Conservation (phyloP, 2,329 filamentous ascomycete genomes). For the Diplocarpon mali region DNA sequence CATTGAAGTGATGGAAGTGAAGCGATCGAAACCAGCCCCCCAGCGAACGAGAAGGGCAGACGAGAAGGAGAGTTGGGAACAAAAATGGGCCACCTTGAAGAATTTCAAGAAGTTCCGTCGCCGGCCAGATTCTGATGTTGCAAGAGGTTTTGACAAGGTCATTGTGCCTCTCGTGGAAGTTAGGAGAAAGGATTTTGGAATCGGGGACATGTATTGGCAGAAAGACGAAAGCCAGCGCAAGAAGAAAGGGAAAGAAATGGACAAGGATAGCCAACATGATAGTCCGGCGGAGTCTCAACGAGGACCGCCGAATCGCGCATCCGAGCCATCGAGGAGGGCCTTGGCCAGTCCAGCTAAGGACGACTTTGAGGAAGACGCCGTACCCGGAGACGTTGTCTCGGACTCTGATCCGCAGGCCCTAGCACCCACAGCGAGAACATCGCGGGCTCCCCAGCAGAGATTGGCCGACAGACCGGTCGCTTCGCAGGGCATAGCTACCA, state of each 20-base stretch:
- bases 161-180: conserved; percentile 55
- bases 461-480: conserved; percentile 10
- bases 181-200: conserved; percentile 43
- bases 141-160: conserved; percentile 25
- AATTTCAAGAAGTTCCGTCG: conserved; percentile 87
- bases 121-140: conserved; percentile 35
- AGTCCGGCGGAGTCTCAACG: conserved; percentile 7
- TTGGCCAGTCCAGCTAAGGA: conserved; percentile 6
- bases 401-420: conserved; percentile 12
- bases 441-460: conserved; percentile 4
- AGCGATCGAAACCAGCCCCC: conserved; percentile 26
- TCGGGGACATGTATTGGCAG: conserved; percentile 47
- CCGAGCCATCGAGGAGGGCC: conserved; percentile 3
- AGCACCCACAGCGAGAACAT: not conserved
- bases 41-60: conserved; percentile 26
- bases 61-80: conserved; percentile 63
- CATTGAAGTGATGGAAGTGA: conserved; percentile 65
- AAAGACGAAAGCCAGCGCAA: conserved; percentile 28
- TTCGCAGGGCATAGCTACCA: conserved; percentile 4
- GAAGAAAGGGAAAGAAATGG: conserved; percentile 26
- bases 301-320: conserved; percentile 3
- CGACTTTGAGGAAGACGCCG: not conserved
- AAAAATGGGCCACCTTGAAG: conserved; percentile 83
- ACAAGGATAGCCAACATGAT: conserved; percentile 8
- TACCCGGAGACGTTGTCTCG: not conserved